Evolutionary conservation across 495 filamentous ascomycete genomes (phyloP), one percentile per base, ranked within the genome.

Genomic region (Trichoderma gamsii): DNA sequence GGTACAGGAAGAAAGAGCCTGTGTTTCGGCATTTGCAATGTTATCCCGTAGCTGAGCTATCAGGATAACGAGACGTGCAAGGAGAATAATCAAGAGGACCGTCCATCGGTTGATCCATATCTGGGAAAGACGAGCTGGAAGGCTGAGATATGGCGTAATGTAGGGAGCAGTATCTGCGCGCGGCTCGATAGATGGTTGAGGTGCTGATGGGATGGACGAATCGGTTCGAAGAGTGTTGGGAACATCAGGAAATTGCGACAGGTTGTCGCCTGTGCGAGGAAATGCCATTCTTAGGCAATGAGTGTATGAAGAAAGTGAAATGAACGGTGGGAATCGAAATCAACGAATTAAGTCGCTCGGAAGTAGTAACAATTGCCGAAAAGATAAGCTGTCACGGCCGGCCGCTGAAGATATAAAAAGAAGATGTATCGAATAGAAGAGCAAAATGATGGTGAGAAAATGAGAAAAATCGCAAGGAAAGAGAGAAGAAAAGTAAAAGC

Each of bases 61-160:
- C 23, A 93, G 88, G 63, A 99, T 76, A 64, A 99, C 78, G 68
- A 92, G 82, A 63, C 95, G 86, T 69, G 89, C 86, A 27, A 99
- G 85, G 23, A 98, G 86, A 65, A 99, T 85, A 52, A 96, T 74
- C 12, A 99, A 81, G 59, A 99, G 84, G 67, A 99, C 82, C 51
- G 95, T 97, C 96, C 96, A 99, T 78, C 90, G 84, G 82, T 98
- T 98, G 82, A 98, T 89, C 92, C 93, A 97, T 74, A 92, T 81
- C 82, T 99, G 95, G 38, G 95, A 99, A 52, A 98, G 83, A 69
- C 93, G 87, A 69, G 95, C 90, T 70, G 89, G 87, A 71, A 96
- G 84, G 66, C 94, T 95, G 41, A 99, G 89, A 74, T 98, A 98
- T 38, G 95, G 96, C 64, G 92, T 99, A 73, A 96, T 85, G 69